Conservation (phyloP, 805 yeast genomes). For the Wickerhamomyces sydowiorum region DNA sequence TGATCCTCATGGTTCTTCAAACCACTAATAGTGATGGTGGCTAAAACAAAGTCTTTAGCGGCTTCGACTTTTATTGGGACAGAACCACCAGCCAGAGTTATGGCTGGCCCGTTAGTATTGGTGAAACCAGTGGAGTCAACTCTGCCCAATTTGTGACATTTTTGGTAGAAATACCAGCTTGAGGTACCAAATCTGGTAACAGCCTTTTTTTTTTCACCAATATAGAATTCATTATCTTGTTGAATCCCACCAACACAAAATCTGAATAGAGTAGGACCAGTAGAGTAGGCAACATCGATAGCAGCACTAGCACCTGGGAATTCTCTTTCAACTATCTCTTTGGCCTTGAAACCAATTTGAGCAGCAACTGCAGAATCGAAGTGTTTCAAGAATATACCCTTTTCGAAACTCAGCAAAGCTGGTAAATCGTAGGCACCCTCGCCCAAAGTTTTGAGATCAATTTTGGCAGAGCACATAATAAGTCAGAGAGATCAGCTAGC, state of each 20-base stretch:
- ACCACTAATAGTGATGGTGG: conserved; percentile 50
- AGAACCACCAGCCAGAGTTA: conserved; percentile 55
- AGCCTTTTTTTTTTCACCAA: conserved; percentile 41
- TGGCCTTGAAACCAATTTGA: conserved; percentile 36
- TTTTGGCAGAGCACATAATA: too few species aligned
- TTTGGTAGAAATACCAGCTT: conserved; percentile 41
- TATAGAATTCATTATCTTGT: conserved; percentile 52
- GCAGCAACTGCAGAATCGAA: conserved; percentile 27
- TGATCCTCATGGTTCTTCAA: conserved; percentile 52
- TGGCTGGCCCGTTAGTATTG: conserved; percentile 34
- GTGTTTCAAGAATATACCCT: not conserved
- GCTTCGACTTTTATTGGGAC: conserved; percentile 37
- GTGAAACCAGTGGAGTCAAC: conserved; percentile 34
- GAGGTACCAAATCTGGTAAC: conserved; percentile 43
- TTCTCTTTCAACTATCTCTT: conserved; percentile 26
- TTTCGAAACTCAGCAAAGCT: not conserved
- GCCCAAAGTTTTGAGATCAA: not conserved
- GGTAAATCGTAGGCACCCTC: not conserved
- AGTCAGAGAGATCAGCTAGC: too few species aligned
- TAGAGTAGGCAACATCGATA: conserved; percentile 40
- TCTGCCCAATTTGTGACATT: conserved; percentile 30
- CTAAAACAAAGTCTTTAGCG: conserved; percentile 31
- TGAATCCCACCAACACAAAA: conserved; percentile 25
- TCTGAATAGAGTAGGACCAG: conserved; percentile 44
- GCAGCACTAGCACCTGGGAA: conserved; percentile 23